These are phyloP conservation scores for Lantana camara DNA, from an alignment of 257 asterid genomes.

Conservation along the genomic window DNA sequence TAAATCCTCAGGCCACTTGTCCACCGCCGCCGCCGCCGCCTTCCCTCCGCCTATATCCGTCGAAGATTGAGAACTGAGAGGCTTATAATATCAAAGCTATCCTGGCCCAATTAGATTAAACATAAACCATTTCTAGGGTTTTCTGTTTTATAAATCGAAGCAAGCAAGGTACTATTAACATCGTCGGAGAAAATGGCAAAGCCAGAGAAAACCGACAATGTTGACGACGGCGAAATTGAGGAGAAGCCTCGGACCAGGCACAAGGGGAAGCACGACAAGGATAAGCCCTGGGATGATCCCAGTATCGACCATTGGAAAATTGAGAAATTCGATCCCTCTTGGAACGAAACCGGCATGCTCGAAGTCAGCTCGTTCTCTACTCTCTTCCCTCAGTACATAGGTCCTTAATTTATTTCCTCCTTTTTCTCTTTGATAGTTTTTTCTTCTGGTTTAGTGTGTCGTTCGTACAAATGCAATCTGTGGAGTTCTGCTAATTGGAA, in stretches of 20 bases:
- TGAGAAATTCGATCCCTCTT: conserved; percentile 68
- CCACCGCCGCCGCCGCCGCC: too few species aligned
- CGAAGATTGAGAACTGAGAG: too few species aligned
- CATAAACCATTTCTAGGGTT: too few species aligned
- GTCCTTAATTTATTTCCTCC: conserved; percentile 10
- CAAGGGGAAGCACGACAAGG: conserved; percentile 80
- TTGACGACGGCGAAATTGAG: conserved; percentile 28
- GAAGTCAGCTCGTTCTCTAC: conserved; percentile 65
- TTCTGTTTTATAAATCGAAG: background rate
- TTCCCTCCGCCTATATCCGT: too few species aligned
- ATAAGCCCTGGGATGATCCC: conserved; percentile 76
- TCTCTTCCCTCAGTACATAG: conserved; percentile 61
- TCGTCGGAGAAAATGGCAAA: background rate
- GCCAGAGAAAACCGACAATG: background rate
- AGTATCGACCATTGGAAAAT: conserved; percentile 74
- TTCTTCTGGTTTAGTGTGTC: background rate
- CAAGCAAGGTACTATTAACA: background rate
- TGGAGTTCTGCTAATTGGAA: background rate
- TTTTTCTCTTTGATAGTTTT: background rate
- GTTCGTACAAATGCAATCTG: background rate
- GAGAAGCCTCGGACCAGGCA: conserved; percentile 36
- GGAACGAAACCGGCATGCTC: conserved; percentile 67
- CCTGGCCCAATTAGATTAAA: too few species aligned
- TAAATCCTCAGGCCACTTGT: too few species aligned
- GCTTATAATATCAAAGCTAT: too few species aligned